These are phyloP conservation scores for Linum trigynum DNA, from an alignment of 345 rosid genomes.

Conservation along the genomic window DNA sequence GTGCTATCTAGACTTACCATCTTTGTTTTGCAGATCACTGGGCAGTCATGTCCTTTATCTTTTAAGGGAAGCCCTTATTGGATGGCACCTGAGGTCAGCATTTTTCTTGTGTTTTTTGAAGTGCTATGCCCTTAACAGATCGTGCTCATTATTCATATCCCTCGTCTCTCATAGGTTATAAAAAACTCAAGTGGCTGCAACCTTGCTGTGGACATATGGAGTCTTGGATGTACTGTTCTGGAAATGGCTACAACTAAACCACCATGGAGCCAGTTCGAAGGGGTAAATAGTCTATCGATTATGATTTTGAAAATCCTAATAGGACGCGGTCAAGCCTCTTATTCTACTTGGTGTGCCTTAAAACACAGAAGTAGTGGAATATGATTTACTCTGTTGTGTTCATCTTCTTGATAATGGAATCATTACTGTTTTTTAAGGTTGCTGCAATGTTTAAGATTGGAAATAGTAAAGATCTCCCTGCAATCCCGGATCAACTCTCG, in stretches of 20 bases:
- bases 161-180: slow-evolving; percentile 41
- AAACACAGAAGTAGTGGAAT: too few relatives aligned
- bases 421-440: slow-evolving; percentile 25
- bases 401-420: slow-evolving; percentile 3
- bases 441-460: slow-evolving; percentile 81
- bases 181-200: slow-evolving; percentile 50
- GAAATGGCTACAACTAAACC: slow-evolving; percentile 86
- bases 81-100: slow-evolving; percentile 81
- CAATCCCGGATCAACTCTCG: slow-evolving; percentile 57
- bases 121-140: not conserved
- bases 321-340: not conserved
- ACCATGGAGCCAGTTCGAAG: slow-evolving; percentile 79
- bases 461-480: slow-evolving; percentile 65
- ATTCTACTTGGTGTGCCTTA: too few relatives aligned
- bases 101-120: slow-evolving; percentile 5
- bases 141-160: not conserved
- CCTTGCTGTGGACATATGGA: slow-evolving; percentile 81
- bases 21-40: slow-evolving; percentile 44
- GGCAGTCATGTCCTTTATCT: slow-evolving; percentile 69
- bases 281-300: slow-evolving; percentile 37
- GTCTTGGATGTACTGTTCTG: slow-evolving; percentile 77
- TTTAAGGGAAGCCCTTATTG: slow-evolving; percentile 82
- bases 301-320: not conserved
- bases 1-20: slow-evolving; percentile 2
- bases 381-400: not conserved